Evolutionary conservation across 2,329 filamentous ascomycete species (phyloP), one percentile per base, ranked within the genome.

Genomic region (Periconia sp.): DNA sequence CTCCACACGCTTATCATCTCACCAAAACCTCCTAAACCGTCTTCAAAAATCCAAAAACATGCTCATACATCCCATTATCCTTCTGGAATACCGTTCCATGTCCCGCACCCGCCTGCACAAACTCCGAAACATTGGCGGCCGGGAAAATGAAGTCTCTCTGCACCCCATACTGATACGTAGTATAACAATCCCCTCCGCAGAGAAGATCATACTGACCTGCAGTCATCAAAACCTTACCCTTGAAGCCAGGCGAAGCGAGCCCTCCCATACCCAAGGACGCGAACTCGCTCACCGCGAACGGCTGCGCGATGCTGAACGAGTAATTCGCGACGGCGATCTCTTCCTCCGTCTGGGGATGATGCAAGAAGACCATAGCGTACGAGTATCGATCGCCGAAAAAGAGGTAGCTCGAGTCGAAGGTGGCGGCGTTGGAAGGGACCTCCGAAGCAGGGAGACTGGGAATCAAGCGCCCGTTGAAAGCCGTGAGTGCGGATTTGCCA

Each of bases 241-340:
- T 19, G 18, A 45, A 50, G 30, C 15, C 33, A 3, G 27, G 27
- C 41, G 35, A 15, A 23, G 41, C 41, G 1, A 45, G 37, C 1
- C 19, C 48, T n/a, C 18, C 35, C 9, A 43, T 31, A 13, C 33
- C 33, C 5, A 37, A 11, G 11, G 33, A 37, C 33, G 33, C 33
- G 33, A 51, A 51, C 8, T 46, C 42, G 2, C 44, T 23, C 13
- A 7, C 23, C 2, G 43, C 35, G 43, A 19, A 30, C 41, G 48
- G 41, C 48, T 50, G 48, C 41, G 48, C n/a, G 41, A 50, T 45
- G 17, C 44, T 27, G 41, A 19, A 50, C 9, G 41, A 15, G 48
- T 50, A 50, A 13, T 50, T 19, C 1, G 41, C 41, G 2, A 42
- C 41, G 27, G 41, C 15, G 1, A 50, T 30, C 11, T 45, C 41